Conservation (phyloP, 495 filamentous ascomycete genomes). For the Patellaria atrata region DNA sequence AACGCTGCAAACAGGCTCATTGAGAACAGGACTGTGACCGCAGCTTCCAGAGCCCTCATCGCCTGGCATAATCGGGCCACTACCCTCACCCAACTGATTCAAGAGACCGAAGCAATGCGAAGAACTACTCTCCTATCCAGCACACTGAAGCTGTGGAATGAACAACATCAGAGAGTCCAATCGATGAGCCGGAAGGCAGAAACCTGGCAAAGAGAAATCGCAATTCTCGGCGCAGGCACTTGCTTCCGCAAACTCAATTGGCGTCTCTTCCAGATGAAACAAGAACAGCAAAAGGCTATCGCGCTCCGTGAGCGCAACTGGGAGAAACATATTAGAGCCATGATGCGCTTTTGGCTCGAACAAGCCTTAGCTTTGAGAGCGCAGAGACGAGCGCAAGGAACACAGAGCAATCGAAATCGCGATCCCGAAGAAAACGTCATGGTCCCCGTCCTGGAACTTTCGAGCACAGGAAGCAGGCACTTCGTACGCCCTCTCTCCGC, state of each 20-base stretch:
- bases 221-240: conserved; percentile 11
- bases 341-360: conserved; percentile 28
- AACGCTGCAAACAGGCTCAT: conserved; percentile 29
- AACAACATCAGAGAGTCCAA: conserved; percentile 1
- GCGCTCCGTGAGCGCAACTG: conserved; percentile 23
- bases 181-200: conserved; percentile 14
- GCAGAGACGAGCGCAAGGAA: conserved; percentile 1
- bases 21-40: conserved; percentile 25
- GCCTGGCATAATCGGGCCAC: conserved; percentile 8
- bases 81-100: neutral
- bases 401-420: no score
- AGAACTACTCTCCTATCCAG: neutral
- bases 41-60: conserved; percentile 2
- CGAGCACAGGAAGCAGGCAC: neutral
- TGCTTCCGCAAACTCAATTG: conserved; percentile 22
- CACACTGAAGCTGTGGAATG: conserved; percentile 4
- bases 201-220: conserved; percentile 14
- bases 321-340: conserved; percentile 22
- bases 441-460: neutral
- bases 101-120: conserved; percentile 4
- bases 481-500: no score
- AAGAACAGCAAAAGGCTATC: conserved; percentile 20
- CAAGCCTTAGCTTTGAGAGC: conserved; percentile 10
- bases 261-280: conserved; percentile 23
- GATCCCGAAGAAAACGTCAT: no score